Base-by-base conservation (phyloP, 441 rosid species). In the Hura crepitans region DNA sequence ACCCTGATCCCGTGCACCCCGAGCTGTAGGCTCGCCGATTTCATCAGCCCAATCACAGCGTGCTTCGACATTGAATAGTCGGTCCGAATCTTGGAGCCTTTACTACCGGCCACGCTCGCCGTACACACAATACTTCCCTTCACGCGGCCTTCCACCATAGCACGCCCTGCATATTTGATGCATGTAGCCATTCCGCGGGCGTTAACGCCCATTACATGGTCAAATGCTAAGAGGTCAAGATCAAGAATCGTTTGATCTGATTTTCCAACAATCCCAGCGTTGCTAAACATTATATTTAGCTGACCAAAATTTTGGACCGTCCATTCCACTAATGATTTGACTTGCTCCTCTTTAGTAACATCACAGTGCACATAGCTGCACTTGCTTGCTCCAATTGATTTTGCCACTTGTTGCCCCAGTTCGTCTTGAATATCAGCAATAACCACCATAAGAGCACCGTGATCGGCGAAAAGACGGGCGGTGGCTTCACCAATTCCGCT, bases 401-500 rank as follows among this genome's bases (percentile, higher is more conserved):
- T 10, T 10, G 83, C 84, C 8, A 85, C 75, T 49, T 75, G 43
- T 4, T 72, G 74, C 23, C 86, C 84, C 10, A 74, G 6, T 25
- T 73, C 72, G 12, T 80, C 84, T 59, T 81, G 81, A 62, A 81
- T 63, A 54, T 85, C 89, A 0, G 84, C 87, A 6, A 85, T 79
- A 35, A 85, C 80, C 12, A 83, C 72, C 53, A 59, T 66, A 0
- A 66, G 68, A 0, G 79, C 69, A 1, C 83, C 85, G 1, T 83
- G 78, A 12, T 72, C 50, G 2, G 79, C 81, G 7, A 85, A 77
- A 20, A 74, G 74, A 8, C 68, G 81, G 5, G 77, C 87, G 0
- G 87, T 74, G 31, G 70, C 83, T 68, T 82, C 85, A 0, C 87
- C 85, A 5, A 85, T 81, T 35, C 84, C 84, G 50, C 84, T 74